These are phyloP conservation scores for Neofusicoccum sp. DNA, from an alignment of 2,329 filamentous ascomycete species.

Conservation along the genomic window DNA sequence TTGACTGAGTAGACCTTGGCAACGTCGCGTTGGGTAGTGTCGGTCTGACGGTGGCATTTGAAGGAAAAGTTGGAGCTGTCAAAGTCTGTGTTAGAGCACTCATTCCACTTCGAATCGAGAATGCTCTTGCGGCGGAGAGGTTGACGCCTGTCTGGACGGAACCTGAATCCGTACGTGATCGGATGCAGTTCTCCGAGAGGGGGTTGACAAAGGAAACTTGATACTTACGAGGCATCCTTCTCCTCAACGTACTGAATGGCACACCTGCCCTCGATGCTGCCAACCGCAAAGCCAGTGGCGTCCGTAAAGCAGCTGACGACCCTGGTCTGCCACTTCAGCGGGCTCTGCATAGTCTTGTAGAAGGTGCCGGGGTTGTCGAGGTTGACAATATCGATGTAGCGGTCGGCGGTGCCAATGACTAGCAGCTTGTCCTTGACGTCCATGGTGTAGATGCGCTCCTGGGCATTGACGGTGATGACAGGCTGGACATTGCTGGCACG, in stretches of 20 bases:
- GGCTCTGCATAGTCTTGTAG: constrained; percentile 95
- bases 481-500: constrained; percentile 57
- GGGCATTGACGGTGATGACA: constrained; percentile 63
- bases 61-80: constrained; percentile 86
- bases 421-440: constrained; percentile 85
- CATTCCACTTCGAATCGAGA: not conserved
- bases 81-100: constrained; percentile 18
- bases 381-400: constrained; percentile 94
- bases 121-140: not conserved
- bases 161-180: constrained; percentile 16
- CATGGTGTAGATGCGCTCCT: constrained; percentile 86
- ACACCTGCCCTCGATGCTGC: constrained; percentile 93
- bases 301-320: constrained; percentile 95
- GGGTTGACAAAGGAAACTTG: not conserved
- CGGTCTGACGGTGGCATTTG: constrained; percentile 91
- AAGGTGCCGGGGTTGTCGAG: constrained; percentile 83
- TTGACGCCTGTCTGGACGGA: not conserved
- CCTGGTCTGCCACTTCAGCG: constrained; percentile 96
- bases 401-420: constrained; percentile 88
- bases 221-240: constrained; percentile 67
- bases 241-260: constrained; percentile 99
- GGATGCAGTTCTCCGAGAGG: not conserved
- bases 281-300: constrained; percentile 87
- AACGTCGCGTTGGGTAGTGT: constrained; percentile 60
- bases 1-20: constrained; percentile 95